These are phyloP conservation scores for Coemansia erecta DNA, from an alignment of 192 early-diverging fungal genomes.

Conservation along the genomic window DNA sequence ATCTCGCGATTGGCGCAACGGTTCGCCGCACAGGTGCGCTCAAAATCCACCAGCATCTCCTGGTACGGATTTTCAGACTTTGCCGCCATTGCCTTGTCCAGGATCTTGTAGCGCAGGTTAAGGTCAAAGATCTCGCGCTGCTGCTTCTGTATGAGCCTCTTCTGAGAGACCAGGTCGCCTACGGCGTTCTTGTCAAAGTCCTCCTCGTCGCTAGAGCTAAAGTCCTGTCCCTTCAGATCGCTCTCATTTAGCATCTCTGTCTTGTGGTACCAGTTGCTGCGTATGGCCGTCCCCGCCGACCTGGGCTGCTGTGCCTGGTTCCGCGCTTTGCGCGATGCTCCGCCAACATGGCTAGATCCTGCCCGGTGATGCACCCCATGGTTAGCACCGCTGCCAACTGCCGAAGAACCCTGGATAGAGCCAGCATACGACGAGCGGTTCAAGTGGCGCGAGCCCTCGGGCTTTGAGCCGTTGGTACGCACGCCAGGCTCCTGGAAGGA, in stretches of 20 bases:
- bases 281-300: constrained; percentile 31
- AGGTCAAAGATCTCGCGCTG: constrained; percentile 49
- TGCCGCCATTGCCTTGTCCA: constrained; percentile 23
- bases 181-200: constrained; percentile 39
- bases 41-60: constrained; percentile 22
- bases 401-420: constrained; percentile 28
- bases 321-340: constrained; percentile 22
- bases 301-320: constrained; percentile 19
- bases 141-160: constrained; percentile 52
- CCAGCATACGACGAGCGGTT: constrained; percentile 41
- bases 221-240: constrained; percentile 46
- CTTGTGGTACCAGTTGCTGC: constrained; percentile 47
- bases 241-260: constrained; percentile 44
- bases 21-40: constrained; percentile 45
- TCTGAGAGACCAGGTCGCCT: constrained; percentile 49
- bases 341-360: constrained; percentile 36
- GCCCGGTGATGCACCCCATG: constrained; percentile 11
- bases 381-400: constrained; percentile 22
- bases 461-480: constrained; percentile 24
- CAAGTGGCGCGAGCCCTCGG: constrained; percentile 11
- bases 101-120: constrained; percentile 35
- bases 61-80: constrained; percentile 30
- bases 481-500: constrained; percentile 14
- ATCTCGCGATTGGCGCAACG: constrained; percentile 39
- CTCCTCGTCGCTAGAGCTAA: constrained; percentile 50